Base-by-base conservation (phyloP, 441 rosid genomes). In the Adansonia madagascariensis region DNA sequence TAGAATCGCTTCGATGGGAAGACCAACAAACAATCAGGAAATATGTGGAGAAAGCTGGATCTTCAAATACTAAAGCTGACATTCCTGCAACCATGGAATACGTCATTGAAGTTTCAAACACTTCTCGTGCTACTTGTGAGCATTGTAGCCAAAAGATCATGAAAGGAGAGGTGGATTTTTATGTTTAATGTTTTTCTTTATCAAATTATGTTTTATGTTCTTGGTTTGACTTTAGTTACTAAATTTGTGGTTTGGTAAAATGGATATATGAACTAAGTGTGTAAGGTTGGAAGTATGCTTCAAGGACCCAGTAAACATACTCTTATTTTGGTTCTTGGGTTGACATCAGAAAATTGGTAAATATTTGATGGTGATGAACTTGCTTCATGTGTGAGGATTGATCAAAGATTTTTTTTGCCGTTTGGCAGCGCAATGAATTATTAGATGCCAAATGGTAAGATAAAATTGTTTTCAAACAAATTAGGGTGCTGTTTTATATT, bases 1-100 rank as follows among this genome's bases (percentile, higher is more conserved):
- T 90, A 75, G 99, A 96, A 78, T 83, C 91, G 14, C 94, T 94
- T 77, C 94, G 99, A 27, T 94, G 99, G 99, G 98, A 94, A 81
- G 99, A 96, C 86, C 99, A 96, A 80, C 91, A 94, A 77, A 91
- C 82, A 77, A 85, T 96, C 52, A 92, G 94, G 76, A 82, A 81
- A 52, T 87, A 91, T 75, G 87, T 90, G 64, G 95, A 92, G 75
- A 69, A 57, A 52, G 85, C 83, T 77, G 91, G 85, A 82, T 68
- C 86, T 14, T 61, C 86, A 1, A 65, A 75, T 72, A 77, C 65
- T 11, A 81, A 68, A 59, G 63, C 73, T 44, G 66, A 52, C 17
- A 18, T 61, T 72, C 35, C 50, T 15, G 75, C 65, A 57, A 57
- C 80, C 31, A 80, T 75, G 77, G 93, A 87, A 76, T 84, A 79